Evolutionary conservation across 495 filamentous ascomycete genomes (phyloP), one percentile per base, ranked within the genome.

Genomic region (Aspergillus ostianus): DNA sequence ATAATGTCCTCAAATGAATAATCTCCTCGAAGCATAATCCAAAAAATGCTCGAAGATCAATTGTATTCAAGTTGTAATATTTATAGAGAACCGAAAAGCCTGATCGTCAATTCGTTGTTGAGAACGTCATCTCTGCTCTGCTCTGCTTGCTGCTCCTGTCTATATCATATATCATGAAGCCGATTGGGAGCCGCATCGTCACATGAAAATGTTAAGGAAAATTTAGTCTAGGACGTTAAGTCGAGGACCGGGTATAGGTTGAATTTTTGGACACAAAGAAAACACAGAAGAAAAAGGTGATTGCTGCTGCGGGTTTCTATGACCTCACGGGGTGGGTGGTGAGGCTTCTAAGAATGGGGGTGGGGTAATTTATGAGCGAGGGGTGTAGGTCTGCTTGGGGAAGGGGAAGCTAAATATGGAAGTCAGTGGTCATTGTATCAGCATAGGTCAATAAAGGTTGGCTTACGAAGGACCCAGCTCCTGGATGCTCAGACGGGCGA

Each of bases 381-480:
- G 67, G 56, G 78, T 67, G 79, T 93, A 94, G 65, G 85, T 81
- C 73, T 92, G 84, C 81, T 93, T 91, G 66, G 91, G 90, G 82
- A 83, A 90, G 63, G 90, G 90, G 80, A 82, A 93, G 59, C 90
- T 93, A 67, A 57, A 60, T 41, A 19, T 49, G 18, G 51, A 50
- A 17, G 23, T 47, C 41, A n/a, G 21, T 26, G 10, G 50, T 52
- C 20, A 13, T 9, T 29, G 50, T 26, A n/a, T 30, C 8, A 29
- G 17, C 9, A 6, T 9, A 52, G 50, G 32, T 23, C 21, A n/a
- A 20, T 1, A 6, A 9, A 20, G 57, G 57, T 50, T 60, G 55
- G 65, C 88, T 79, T 90, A 98, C 91, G 92, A 94, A 77, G 94
- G 92, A 66, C 94, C 94, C 62, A 96, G 78, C 74, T 98, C 94